Evolutionary conservation across 805 yeast genomes (phyloP), one percentile per base, ranked within the genome.

Genomic region (Saccharomycopsis sp.): DNA sequence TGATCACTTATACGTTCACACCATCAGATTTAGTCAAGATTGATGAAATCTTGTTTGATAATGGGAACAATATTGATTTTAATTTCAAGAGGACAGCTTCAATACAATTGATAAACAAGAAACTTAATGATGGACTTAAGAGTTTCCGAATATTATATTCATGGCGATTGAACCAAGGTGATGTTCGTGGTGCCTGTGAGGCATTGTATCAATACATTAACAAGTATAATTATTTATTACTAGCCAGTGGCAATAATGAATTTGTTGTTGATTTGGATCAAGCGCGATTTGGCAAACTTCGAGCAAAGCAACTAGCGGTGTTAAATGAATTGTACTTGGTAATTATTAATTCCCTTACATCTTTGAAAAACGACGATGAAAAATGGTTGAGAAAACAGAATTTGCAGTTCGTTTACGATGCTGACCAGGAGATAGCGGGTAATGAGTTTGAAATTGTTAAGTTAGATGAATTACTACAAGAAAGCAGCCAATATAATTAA

Each of bases 141-240:
- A 67, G 71, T 53, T 75, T 70, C 60, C 66, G 75, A 50, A 65
- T 76, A 14, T 60, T 74, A 38, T 75, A 74, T 52, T 58, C 78
- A 0, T 70, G 79, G 67, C 64, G 79, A 47, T 55, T 71, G 29
- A 65, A 64, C 40, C 67, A 68, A 28, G 77, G 74, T 3, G 73
- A 78, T 56, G 68, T 57, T 44, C 62, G 82, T 44, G 77, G 76
- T 17, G 67, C 74, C 1, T 57, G 63, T 21, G 73, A 71, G 47
- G 59, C 74, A 3, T 47, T 71, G 29, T 67, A 69, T 48, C 61
- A 69, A 31, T 68, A 65, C 49, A 68, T 70, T 34, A 50, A 52
- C 28, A 56, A 59, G 24, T 41, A 34, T 28, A 23, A 40, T 5
- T 41, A 41, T 29, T 36, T 23, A 9, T 38, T 34, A 14, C 13